Percentiles rank a stretch among this genome's conserved stretches.
phyloP scores from a whole-genome alignment of 176 grass and related monocot species.

The Zoysia pacifica region DNA sequence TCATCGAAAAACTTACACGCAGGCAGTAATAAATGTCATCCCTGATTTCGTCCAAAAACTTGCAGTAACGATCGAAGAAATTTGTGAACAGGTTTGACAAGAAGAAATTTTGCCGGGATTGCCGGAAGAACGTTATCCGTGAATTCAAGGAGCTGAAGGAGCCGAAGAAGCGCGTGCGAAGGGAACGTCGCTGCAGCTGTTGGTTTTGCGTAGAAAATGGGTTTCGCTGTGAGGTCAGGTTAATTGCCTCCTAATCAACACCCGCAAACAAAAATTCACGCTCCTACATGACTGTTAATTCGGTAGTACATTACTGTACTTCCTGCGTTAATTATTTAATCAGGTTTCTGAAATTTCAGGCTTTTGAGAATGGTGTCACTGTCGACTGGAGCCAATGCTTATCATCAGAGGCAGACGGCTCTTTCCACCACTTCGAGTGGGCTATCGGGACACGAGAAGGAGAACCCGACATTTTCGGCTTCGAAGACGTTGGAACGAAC shows the following conservation, averaged over 20 bases:
- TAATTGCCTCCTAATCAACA: slow-evolving; percentile 2
- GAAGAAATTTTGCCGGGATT: slow-evolving; percentile 97
- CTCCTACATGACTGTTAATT: not conserved
- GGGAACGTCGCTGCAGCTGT: slow-evolving; percentile 71
- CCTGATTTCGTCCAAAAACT: slow-evolving; percentile 86
- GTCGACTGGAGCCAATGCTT: slow-evolving; percentile 77
- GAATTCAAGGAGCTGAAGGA: slow-evolving; percentile 98
- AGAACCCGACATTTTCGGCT: slow-evolving; percentile 72
- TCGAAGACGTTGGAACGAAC: slow-evolving; percentile 86
- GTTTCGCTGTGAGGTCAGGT: slow-evolving; percentile 81
- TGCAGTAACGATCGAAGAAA: slow-evolving; percentile 62
- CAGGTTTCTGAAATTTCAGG: slow-evolving; percentile 55
- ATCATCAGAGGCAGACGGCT: slow-evolving; percentile 53
- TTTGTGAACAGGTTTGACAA: slow-evolving; percentile 75
- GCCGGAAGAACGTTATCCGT: slow-evolving; percentile 86
- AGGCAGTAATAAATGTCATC: slow-evolving; percentile 40
- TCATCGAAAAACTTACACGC: slow-evolving; percentile 89
- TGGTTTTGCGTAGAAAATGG: slow-evolving; percentile 92
- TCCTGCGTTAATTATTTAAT: slow-evolving; percentile 12
- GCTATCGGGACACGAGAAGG: slow-evolving; percentile 88
- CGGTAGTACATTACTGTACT: not conserved
- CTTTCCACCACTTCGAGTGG: slow-evolving; percentile 94
- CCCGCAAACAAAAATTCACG: not conserved
- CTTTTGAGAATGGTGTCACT: slow-evolving; percentile 69
- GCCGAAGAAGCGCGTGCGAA: slow-evolving; percentile 77